Conservation (phyloP, 2,329 filamentous ascomycete species). For the Cercospora janseana region DNA sequence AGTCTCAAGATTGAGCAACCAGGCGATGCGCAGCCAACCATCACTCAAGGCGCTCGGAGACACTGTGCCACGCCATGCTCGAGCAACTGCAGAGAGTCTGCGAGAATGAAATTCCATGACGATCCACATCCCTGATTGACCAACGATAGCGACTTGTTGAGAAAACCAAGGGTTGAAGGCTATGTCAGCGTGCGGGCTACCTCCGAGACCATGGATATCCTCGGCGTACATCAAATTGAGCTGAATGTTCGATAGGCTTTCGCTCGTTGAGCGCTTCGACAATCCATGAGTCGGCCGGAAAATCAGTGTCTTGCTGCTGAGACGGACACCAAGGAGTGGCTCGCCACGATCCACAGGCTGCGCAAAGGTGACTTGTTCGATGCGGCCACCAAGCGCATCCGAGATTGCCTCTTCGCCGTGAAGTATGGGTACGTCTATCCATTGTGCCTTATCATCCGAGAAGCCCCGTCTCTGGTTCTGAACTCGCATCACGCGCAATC, state of each 20-base stretch:
- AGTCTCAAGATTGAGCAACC: slow-evolving; percentile 49
- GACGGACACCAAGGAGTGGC: slow-evolving; percentile 53
- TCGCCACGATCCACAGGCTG: slow-evolving; percentile 42
- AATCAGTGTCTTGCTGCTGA: slow-evolving; percentile 47
- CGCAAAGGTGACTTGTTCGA: slow-evolving; percentile 56
- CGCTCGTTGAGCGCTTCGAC: not conserved
- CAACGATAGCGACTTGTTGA: slow-evolving; percentile 64
- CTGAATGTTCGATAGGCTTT: slow-evolving; percentile 52
- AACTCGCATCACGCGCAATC: slow-evolving; percentile 56
- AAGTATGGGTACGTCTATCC: slow-evolving; percentile 49
- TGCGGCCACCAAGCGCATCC: slow-evolving; percentile 53
- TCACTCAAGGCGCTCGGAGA: slow-evolving; percentile 41
- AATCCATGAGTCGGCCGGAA: slow-evolving; percentile 45
- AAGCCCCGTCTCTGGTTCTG: slow-evolving; percentile 56
- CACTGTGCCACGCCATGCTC: slow-evolving; percentile 11
- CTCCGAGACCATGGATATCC: slow-evolving; percentile 53
- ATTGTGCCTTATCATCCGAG: slow-evolving; percentile 47
- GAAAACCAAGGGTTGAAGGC: slow-evolving; percentile 62
- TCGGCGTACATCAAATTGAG: slow-evolving; percentile 57
- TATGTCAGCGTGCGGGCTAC: slow-evolving; percentile 59
- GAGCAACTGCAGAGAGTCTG: slow-evolving; percentile 20
- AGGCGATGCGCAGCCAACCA: slow-evolving; percentile 53
- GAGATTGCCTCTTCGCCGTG: slow-evolving; percentile 54
- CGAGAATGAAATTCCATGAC: slow-evolving; percentile 59
- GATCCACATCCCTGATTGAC: slow-evolving; percentile 65